Base-by-base conservation (phyloP, 2,329 filamentous ascomycete genomes). In the Trichophyton mentagrophytes region DNA sequence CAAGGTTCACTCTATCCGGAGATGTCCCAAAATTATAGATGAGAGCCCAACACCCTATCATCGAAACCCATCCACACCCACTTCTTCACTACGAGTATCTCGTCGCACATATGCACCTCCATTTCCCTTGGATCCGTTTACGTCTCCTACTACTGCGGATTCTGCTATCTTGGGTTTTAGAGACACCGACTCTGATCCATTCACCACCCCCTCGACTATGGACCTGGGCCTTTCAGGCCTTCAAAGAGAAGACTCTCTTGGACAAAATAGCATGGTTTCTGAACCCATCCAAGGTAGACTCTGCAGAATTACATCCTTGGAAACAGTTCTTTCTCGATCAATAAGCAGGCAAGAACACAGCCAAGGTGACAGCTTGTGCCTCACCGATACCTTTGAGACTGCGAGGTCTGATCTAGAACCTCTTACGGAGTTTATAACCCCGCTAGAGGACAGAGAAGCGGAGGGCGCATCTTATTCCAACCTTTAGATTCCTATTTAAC, bases 21-120 rank as follows among this genome's bases (percentile, higher is more conserved):
- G 58, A 47, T 62, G 58, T 22, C 60, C 55, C 15, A 63, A 60
- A 51, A 61, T 59, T 11, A 57, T 42, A 47, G 60, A 63, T 46
- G 60, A 57, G 40, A 42, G 40, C 20, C 51, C 51, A 55, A 55
- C 51, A 6, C 46, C 46, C 13, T 25, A 27, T 47, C 9, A 47
- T 15, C 51, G 13, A 36, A 17, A 17, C 17, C 51, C 51, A 17
- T 55, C 51, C 13, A 55, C 27, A 3, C 51, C 51, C 5, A 55
- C 27, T 1, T 55, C 51, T 3, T 36, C 51, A 2, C 30, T 13
- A 20, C 51, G n/a, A 11, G 7, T 17, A 0, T n/a, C 33, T 27
- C 15, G 33, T 2, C 51, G 5, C 3, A n/a, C n/a, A 38, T 55
- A 27, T 33, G n/a, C 51, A 36, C 51, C 51, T 38, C 17, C 51